Evolutionary conservation across 805 yeast species (phyloP).

Genomic region (Teunomyces aglyptinius): DNA sequence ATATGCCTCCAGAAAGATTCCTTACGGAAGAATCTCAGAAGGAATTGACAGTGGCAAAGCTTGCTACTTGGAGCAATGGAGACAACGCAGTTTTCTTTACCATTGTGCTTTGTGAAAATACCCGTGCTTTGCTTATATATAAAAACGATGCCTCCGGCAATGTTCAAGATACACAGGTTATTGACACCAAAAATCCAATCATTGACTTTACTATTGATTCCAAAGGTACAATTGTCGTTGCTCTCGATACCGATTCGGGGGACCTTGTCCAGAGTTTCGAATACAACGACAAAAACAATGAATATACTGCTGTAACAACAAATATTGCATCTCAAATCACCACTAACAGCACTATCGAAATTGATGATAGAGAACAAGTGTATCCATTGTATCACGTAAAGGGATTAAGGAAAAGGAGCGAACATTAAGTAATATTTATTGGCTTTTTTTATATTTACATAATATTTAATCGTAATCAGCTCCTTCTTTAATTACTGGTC

Average conservation of each 20-base stretch:
- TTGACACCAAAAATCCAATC: constrained; percentile 22
- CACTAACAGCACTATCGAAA: constrained; percentile 28
- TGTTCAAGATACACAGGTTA: constrained; percentile 29
- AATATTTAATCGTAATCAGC: neutral
- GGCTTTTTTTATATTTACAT: neutral
- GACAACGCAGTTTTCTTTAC: constrained; percentile 23
- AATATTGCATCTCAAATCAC: constrained; percentile 22
- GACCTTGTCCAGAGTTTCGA: constrained; percentile 18
- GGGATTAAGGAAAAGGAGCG: constrained; percentile 60
- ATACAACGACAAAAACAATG: constrained; percentile 16
- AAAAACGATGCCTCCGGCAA: constrained; percentile 23
- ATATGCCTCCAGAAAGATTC: constrained; percentile 64
- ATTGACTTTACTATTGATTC: constrained; percentile 27
- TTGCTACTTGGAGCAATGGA: constrained; percentile 28
- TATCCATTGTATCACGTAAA: constrained; percentile 50
- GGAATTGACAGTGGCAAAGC: constrained; percentile 54
- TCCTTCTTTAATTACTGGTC: constrained; percentile 10
- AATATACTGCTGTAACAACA: constrained; percentile 4
- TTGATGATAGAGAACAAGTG: constrained; percentile 34
- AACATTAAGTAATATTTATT: constrained; percentile 39
- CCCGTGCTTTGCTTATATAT: constrained; percentile 44
- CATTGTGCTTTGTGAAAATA: constrained; percentile 52
- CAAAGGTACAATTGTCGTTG: constrained; percentile 21
- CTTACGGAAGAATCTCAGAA: constrained; percentile 48
- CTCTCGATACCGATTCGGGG: constrained; percentile 31